These are phyloP conservation scores for Colletotrichum agaves DNA, from an alignment of 2,329 filamentous ascomycete genomes.

Conservation along the genomic window DNA sequence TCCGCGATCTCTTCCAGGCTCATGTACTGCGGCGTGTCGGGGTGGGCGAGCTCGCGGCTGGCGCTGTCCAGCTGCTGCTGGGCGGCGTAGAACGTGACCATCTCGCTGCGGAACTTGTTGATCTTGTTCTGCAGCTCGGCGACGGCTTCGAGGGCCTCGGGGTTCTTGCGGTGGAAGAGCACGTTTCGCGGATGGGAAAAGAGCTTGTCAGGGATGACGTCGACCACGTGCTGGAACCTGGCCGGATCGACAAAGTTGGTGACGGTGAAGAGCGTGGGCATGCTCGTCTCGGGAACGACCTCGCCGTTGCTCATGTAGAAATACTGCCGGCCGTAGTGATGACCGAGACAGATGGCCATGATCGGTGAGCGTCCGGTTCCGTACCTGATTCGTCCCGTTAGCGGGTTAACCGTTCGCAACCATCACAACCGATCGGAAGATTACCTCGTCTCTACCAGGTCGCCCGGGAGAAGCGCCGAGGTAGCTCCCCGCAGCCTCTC, in stretches of 20 bases:
- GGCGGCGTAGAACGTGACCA: slow-evolving; percentile 58
- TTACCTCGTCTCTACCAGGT: slow-evolving; percentile 62
- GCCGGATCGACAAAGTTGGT: slow-evolving; percentile 54
- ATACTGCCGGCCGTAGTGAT: slow-evolving; percentile 61
- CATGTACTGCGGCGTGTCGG: slow-evolving; percentile 54
- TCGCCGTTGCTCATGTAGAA: slow-evolving; percentile 65
- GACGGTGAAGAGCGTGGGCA: slow-evolving; percentile 61
- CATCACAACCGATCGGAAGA: slow-evolving; percentile 1
- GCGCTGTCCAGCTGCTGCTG: slow-evolving; percentile 61
- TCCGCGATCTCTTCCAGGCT: slow-evolving; percentile 63
- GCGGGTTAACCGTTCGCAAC: background rate
- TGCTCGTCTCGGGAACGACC: slow-evolving; percentile 55
- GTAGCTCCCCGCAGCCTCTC: slow-evolving; percentile 48
- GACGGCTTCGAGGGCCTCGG: slow-evolving; percentile 16
- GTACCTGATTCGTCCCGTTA: slow-evolving; percentile 41
- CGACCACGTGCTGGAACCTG: slow-evolving; percentile 52
- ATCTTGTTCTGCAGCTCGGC: slow-evolving; percentile 59
- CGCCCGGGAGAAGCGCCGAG: slow-evolving; percentile 53
- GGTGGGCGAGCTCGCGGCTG: slow-evolving; percentile 51
- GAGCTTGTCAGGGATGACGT: slow-evolving; percentile 37
- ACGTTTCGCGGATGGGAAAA: slow-evolving; percentile 33
- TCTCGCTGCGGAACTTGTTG: slow-evolving; percentile 54
- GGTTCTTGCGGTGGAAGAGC: slow-evolving; percentile 24
- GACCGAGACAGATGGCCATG: slow-evolving; percentile 64
- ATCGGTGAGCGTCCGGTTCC: slow-evolving; percentile 56